Percentiles rank a stretch among this genome's conserved stretches.
Evolutionary conservation across 208 protist genomes (phyloP).

Genomic region (Kentomonas sorsogonicus): DNA sequence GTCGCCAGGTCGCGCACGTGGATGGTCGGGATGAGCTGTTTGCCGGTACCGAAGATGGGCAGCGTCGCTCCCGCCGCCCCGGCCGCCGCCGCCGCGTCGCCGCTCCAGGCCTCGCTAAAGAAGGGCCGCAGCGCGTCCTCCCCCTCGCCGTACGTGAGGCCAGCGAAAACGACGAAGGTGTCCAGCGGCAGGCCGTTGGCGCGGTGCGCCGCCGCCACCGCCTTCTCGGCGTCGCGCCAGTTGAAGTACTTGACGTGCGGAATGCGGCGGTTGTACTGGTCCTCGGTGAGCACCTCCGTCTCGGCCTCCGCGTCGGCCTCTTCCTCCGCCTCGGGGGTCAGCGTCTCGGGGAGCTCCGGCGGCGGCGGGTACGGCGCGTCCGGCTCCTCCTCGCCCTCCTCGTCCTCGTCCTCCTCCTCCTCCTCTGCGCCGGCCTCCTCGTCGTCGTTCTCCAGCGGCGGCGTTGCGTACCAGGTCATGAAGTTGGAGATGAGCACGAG

Average conservation of each 20-base stretch:
- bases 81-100: neutral
- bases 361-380: conserved; percentile 37
- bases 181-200: conserved; percentile 70
- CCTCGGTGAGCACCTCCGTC: conserved; percentile 85
- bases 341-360: conserved; percentile 15
- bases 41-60: conserved; percentile 85
- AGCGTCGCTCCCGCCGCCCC: conserved; percentile 17
- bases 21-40: conserved; percentile 87
- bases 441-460: conserved; percentile 32
- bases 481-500: conserved; percentile 85
- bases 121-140: conserved; percentile 84
- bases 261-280: conserved; percentile 90
- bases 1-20: conserved; percentile 89
- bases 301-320: conserved; percentile 21
- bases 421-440: conserved; percentile 17
- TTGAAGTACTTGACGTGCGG: conserved; percentile 89
- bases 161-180: conserved; percentile 87
- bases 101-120: conserved; percentile 84
- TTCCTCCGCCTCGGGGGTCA: conserved; percentile 15
- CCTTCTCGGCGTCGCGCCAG: conserved; percentile 90
- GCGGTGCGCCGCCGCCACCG: conserved; percentile 75
- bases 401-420: conserved; percentile 22
- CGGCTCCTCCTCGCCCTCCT: conserved; percentile 19
- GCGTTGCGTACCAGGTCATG: conserved; percentile 87
- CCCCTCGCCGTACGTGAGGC: conserved; percentile 88